These are phyloP conservation scores for Entophlyctis luteolus DNA, from an alignment of 192 early-diverging fungal species.

Conservation along the genomic window DNA sequence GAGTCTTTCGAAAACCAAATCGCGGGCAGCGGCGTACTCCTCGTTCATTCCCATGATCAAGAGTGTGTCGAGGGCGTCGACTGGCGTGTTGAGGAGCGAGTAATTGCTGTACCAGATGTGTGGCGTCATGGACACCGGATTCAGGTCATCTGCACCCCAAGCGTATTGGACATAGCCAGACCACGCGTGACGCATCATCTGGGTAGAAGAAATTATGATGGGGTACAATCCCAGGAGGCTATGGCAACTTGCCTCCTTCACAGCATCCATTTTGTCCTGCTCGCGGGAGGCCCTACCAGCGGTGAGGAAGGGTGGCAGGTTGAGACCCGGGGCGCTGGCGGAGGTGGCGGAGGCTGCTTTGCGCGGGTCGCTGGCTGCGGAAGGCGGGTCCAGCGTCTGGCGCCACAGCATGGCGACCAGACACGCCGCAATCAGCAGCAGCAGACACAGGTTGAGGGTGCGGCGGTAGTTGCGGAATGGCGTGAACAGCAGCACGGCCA, in stretches of 20 bases:
- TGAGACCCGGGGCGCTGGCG: too few relatives aligned
- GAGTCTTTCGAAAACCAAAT: conserved; percentile 58
- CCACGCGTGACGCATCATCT: conserved; percentile 45
- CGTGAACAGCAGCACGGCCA: too few relatives aligned
- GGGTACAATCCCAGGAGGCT: too few relatives aligned
- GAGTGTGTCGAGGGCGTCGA: conserved; percentile 86
- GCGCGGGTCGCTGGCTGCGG: too few relatives aligned
- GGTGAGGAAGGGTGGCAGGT: conserved; percentile 12
- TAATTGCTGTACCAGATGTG: conserved; percentile 45
- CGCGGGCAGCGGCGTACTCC: conserved; percentile 73
- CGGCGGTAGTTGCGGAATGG: too few relatives aligned
- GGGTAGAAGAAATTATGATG: neutral
- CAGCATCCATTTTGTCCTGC: conserved; percentile 15
- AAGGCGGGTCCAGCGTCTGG: too few relatives aligned
- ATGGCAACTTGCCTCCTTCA: neutral
- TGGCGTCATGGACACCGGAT: conserved; percentile 22
- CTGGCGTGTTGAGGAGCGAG: conserved; percentile 55
- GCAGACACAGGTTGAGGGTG: neutral
- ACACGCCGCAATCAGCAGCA: neutral
- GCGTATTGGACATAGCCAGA: conserved; percentile 71
- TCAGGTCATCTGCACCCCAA: conserved; percentile 69
- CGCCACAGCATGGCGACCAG: too few relatives aligned
- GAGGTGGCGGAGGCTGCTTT: too few relatives aligned
- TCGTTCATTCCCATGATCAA: conserved; percentile 78
- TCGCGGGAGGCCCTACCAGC: neutral